Evolutionary conservation across 2,329 filamentous ascomycete species (phyloP).

Genomic region (Aciculosporium take): DNA sequence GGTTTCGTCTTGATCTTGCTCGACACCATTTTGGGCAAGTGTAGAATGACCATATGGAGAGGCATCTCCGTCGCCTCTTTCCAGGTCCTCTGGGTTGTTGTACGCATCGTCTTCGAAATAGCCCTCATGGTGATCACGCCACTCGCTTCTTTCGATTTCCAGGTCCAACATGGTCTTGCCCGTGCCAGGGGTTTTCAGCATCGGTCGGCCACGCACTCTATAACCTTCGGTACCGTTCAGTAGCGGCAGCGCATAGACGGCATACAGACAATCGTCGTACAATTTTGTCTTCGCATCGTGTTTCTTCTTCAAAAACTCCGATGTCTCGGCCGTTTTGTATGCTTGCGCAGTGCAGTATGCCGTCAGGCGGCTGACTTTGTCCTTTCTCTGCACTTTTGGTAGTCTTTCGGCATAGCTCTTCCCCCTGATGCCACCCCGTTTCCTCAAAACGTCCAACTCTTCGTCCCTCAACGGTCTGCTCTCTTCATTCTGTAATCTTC

Average conservation of each 20-base stretch:
- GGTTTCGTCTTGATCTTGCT: slow-evolving; percentile 23
- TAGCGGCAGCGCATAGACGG: slow-evolving; percentile 83
- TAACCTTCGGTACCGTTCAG: slow-evolving; percentile 78
- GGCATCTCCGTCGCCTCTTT: slow-evolving; percentile 15
- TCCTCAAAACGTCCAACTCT: slow-evolving; percentile 49
- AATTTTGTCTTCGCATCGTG: slow-evolving; percentile 89
- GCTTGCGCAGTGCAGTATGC: slow-evolving; percentile 93
- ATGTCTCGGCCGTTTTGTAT: slow-evolving; percentile 79
- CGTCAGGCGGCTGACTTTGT: slow-evolving; percentile 79
- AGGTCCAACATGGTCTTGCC: slow-evolving; percentile 87
- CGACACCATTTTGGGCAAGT: slow-evolving; percentile 16
- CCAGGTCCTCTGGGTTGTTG: slow-evolving; percentile 18
- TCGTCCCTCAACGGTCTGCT: slow-evolving; percentile 52
- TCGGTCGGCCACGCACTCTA: slow-evolving; percentile 75
- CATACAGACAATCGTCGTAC: slow-evolving; percentile 95
- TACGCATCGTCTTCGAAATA: slow-evolving; percentile 68
- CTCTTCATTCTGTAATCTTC: slow-evolving; percentile 40
- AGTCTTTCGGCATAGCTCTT: slow-evolving; percentile 92
- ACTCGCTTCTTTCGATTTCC: slow-evolving; percentile 89
- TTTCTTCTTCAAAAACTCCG: slow-evolving; percentile 72
- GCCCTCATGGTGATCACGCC: slow-evolving; percentile 76
- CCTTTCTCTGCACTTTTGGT: slow-evolving; percentile 73
- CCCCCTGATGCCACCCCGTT: slow-evolving; percentile 46
- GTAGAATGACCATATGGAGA: slow-evolving; percentile 19
- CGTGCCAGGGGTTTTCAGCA: slow-evolving; percentile 75